Evolutionary conservation across 305 asterid genomes (phyloP).

Genomic region (Caryopteris hybrid): DNA sequence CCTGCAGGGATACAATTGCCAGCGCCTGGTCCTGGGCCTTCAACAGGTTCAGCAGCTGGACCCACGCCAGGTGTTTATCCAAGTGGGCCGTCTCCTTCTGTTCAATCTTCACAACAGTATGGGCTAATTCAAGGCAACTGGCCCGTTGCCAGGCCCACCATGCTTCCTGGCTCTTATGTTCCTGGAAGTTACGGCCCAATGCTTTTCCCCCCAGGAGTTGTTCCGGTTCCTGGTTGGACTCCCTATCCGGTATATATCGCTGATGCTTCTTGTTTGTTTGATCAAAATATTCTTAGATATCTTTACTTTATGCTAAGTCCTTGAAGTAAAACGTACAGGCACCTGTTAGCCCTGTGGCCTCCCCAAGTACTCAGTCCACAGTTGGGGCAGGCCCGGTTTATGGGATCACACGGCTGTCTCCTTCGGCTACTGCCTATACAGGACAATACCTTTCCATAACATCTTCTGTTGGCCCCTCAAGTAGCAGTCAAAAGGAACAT

Average conservation of each 20-base stretch:
- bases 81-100: constrained; percentile 37
- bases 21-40: constrained; percentile 40
- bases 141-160: constrained; percentile 75
- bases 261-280: constrained; percentile 4
- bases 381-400: constrained; percentile 57
- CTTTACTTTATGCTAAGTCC: constrained; percentile 12
- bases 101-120: constrained; percentile 83
- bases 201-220: constrained; percentile 80
- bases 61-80: constrained; percentile 55
- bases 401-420: constrained; percentile 65
- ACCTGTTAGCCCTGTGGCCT: constrained; percentile 52
- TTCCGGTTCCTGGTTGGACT: constrained; percentile 80
- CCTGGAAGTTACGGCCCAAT: constrained; percentile 78
- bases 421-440: constrained; percentile 76
- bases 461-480: constrained; percentile 63
- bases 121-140: constrained; percentile 82
- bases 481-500: constrained; percentile 54
- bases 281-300: not conserved
- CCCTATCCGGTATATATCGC: constrained; percentile 61
- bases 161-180: constrained; percentile 79
- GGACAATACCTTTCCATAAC: constrained; percentile 56
- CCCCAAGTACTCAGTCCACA: constrained; percentile 53
- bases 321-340: constrained; percentile 38
- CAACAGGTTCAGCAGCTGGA: constrained; percentile 43
- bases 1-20: constrained; percentile 53